Evolutionary conservation across 208 protist species (phyloP).

Genomic region (Acanthamoeba polyphaga): DNA sequence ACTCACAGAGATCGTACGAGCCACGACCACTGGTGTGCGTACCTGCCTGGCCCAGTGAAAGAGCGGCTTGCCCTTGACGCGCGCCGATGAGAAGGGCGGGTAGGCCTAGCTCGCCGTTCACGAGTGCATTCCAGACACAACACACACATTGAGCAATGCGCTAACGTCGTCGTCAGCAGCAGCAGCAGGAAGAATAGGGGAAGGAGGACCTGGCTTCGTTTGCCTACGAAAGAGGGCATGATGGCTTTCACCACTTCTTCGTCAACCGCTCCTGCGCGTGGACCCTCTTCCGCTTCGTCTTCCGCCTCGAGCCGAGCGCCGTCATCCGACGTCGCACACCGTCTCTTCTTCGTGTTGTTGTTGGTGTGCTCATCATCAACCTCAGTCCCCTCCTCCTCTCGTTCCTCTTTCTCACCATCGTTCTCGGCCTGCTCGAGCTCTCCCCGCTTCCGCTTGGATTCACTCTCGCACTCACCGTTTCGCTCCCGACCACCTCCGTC

Average conservation of each 20-base stretch:
- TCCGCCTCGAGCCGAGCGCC: neutral
- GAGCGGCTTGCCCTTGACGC: conserved; percentile 72
- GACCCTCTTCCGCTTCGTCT: neutral
- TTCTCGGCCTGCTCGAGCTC: neutral
- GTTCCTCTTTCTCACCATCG: neutral
- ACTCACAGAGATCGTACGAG: too few relatives aligned
- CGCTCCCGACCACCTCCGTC: neutral
- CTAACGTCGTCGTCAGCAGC: too few relatives aligned
- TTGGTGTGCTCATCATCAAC: neutral
- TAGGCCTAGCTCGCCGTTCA: neutral
- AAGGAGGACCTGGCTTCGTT: conserved; percentile 72
- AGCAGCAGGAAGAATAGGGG: too few relatives aligned
- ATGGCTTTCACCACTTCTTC: neutral
- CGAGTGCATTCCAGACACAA: neutral
- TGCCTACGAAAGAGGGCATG: conserved; percentile 16
- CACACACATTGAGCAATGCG: neutral
- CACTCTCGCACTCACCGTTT: neutral
- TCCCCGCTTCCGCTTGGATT: neutral
- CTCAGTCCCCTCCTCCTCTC: neutral
- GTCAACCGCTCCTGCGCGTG: neutral
- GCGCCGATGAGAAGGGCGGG: conserved; percentile 70
- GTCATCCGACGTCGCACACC: neutral
- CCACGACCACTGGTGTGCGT: too few relatives aligned
- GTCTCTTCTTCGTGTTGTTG: neutral
- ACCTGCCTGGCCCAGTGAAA: conserved; percentile 71